These are phyloP conservation scores for Xylaria sp. DNA, from an alignment of 2,329 filamentous ascomycete genomes.

Conservation along the genomic window DNA sequence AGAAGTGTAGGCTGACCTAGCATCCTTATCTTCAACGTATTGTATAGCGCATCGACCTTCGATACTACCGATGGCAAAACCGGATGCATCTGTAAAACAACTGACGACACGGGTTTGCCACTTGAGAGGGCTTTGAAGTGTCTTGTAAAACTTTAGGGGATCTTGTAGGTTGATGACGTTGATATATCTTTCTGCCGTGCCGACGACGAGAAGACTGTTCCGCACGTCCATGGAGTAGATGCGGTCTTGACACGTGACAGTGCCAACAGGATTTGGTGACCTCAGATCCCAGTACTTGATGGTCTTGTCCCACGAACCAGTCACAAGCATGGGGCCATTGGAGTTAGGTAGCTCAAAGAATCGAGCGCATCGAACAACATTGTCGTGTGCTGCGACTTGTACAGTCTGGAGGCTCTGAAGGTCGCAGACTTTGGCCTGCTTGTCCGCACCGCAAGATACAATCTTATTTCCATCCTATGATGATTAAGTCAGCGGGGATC, in stretches of 20 bases:
- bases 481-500: neutral
- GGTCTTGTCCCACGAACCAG: conserved; percentile 91
- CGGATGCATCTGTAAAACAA: conserved; percentile 91
- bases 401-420: conserved; percentile 72
- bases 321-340: conserved; percentile 84
- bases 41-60: conserved; percentile 98
- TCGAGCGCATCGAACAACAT: conserved; percentile 79
- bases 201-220: conserved; percentile 88
- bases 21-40: conserved; percentile 96
- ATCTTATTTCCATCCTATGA: conserved; percentile 87
- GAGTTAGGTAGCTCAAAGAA: conserved; percentile 75
- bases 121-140: conserved; percentile 92
- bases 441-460: conserved; percentile 88
- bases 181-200: conserved; percentile 95
- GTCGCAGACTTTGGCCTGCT: conserved; percentile 88
- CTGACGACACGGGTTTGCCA: conserved; percentile 97
- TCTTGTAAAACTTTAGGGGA: conserved; percentile 94
- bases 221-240: conserved; percentile 93
- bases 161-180: conserved; percentile 92
- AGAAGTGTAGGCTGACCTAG: conserved; percentile 61
- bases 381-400: conserved; percentile 86
- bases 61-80: conserved; percentile 95
- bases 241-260: conserved; percentile 76
- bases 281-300: conserved; percentile 90
- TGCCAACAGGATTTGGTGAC: conserved; percentile 70